phyloP scores from a whole-genome alignment of 179 eudicot genomes.

The Heliamphora pulchella region DNA sequence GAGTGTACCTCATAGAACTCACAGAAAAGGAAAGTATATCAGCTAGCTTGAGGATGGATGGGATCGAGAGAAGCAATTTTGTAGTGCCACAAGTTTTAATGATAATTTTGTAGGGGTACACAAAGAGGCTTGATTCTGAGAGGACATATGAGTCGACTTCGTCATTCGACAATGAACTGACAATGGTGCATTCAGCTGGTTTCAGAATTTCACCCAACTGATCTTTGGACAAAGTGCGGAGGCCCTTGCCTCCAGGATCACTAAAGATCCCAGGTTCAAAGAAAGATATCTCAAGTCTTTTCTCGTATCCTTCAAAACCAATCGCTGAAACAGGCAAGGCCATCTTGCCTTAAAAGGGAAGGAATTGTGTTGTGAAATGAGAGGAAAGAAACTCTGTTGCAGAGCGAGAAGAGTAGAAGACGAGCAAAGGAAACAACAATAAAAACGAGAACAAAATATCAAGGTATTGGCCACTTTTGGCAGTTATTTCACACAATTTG shows the following conservation, averaged over 20 bases:
- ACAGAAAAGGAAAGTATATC: slow-evolving; percentile 25
- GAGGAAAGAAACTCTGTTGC: no score
- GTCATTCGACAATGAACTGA: slow-evolving; percentile 59
- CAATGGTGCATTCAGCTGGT: slow-evolving; percentile 86
- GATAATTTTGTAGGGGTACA: slow-evolving; percentile 38
- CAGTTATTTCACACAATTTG: slow-evolving; percentile 6
- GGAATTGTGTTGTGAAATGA: no score
- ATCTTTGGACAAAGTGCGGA: slow-evolving; percentile 52
- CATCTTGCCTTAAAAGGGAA: slow-evolving; percentile 24
- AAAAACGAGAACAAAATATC: slow-evolving; percentile 17
- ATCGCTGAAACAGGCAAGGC: slow-evolving; percentile 59
- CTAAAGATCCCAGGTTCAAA: slow-evolving; percentile 55
- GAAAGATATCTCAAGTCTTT: slow-evolving; percentile 72
- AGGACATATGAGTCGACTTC: slow-evolving; percentile 53
- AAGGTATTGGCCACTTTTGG: slow-evolving; percentile 21
- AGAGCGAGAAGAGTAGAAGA: slow-evolving; percentile 18
- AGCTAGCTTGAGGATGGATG: slow-evolving; percentile 35
- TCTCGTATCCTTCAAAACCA: slow-evolving; percentile 80
- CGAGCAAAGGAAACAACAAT: slow-evolving; percentile 22
- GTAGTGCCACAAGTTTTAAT: slow-evolving; percentile 66
- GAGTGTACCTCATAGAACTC: slow-evolving; percentile 42
- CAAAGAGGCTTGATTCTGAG: slow-evolving; percentile 59
- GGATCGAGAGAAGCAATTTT: slow-evolving; percentile 41
- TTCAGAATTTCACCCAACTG: slow-evolving; percentile 67
- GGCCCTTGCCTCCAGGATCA: slow-evolving; percentile 60